Evolutionary conservation across 2,329 filamentous ascomycete species (phyloP).

Genomic region (Monosporascus sp.): DNA sequence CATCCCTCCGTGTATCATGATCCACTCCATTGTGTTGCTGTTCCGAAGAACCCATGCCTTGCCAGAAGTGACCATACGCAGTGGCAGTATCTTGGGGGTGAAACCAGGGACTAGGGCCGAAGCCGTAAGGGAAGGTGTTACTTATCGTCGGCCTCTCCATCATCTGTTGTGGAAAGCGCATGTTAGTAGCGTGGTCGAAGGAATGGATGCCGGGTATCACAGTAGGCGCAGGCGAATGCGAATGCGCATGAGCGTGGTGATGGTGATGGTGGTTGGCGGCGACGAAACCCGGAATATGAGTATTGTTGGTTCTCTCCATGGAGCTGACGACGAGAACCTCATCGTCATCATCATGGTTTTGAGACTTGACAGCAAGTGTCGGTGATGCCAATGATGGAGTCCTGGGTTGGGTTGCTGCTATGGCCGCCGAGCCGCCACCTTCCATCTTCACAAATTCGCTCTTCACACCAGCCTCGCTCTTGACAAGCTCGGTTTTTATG

Average conservation of each 20-base stretch:
- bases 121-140: slow-evolving; percentile 20
- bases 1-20: neutral
- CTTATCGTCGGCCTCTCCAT: slow-evolving; percentile 1
- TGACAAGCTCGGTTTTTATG: slow-evolving; percentile 22
- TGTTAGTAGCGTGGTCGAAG: slow-evolving; percentile 24
- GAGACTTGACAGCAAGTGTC: slow-evolving; percentile 8
- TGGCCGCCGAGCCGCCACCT: slow-evolving; percentile 8
- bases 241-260: slow-evolving; percentile 12
- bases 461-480: neutral
- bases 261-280: slow-evolving; percentile 7
- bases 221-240: slow-evolving; percentile 7
- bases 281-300: neutral
- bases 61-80: slow-evolving; percentile 18
- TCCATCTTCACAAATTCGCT: slow-evolving; percentile 21
- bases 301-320: slow-evolving; percentile 13
- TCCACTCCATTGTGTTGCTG: neutral
- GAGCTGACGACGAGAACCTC: slow-evolving; percentile 23
- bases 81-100: slow-evolving; percentile 13
- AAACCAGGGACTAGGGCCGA: slow-evolving; percentile 15
- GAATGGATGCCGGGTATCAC: slow-evolving; percentile 15
- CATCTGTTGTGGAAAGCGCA: slow-evolving; percentile 7
- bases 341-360: slow-evolving; percentile 17
- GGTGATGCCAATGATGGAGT: slow-evolving; percentile 4
- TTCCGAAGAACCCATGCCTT: slow-evolving; percentile 3
- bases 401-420: slow-evolving; percentile 1